These are phyloP conservation scores for Vachellia collinsii DNA, from an alignment of 306 rosid species.

Conservation along the genomic window DNA sequence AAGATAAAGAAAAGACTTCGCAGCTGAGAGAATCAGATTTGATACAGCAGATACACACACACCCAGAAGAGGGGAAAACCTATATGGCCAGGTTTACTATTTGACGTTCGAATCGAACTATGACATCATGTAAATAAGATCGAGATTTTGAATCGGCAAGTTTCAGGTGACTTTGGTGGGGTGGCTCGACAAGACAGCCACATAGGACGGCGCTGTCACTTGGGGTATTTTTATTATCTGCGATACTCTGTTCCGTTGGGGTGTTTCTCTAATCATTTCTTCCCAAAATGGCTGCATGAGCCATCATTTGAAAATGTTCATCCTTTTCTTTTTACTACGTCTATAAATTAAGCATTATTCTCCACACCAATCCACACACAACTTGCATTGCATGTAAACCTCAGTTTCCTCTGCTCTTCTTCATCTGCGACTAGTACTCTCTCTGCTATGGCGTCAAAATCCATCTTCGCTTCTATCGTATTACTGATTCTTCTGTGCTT, in stretches of 20 bases:
- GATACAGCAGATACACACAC: neutral
- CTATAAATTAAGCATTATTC: conserved; percentile 52
- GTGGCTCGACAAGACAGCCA: conserved; percentile 41
- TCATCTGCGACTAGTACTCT: neutral
- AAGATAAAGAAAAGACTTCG: neutral
- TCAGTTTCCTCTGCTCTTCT: neutral
- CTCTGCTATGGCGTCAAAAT: conserved; percentile 55
- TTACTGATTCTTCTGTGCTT: conserved; percentile 49
- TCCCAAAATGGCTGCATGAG: conserved; percentile 60
- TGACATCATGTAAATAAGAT: conserved; percentile 4
- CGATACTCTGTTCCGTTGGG: conserved; percentile 1
- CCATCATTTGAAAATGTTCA: conserved; percentile 49
- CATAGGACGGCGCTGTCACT: conserved; percentile 64
- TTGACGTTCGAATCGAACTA: conserved; percentile 27
- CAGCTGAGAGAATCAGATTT: conserved; percentile 23
- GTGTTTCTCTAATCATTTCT: conserved; percentile 47
- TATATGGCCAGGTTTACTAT: conserved; percentile 22
- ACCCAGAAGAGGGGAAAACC: conserved; percentile 30
- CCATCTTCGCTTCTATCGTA: conserved; percentile 25
- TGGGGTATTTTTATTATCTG: neutral
- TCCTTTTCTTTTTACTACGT: conserved; percentile 30
- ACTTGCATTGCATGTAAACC: conserved; percentile 20
- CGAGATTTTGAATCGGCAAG: conserved; percentile 29
- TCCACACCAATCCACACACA: neutral
- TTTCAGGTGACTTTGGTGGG: conserved; percentile 44